Evolutionary conservation across 2,329 filamentous ascomycete genomes (phyloP), one percentile per base, ranked within the genome.

Genomic region (Phyllosticta citriasiana): DNA sequence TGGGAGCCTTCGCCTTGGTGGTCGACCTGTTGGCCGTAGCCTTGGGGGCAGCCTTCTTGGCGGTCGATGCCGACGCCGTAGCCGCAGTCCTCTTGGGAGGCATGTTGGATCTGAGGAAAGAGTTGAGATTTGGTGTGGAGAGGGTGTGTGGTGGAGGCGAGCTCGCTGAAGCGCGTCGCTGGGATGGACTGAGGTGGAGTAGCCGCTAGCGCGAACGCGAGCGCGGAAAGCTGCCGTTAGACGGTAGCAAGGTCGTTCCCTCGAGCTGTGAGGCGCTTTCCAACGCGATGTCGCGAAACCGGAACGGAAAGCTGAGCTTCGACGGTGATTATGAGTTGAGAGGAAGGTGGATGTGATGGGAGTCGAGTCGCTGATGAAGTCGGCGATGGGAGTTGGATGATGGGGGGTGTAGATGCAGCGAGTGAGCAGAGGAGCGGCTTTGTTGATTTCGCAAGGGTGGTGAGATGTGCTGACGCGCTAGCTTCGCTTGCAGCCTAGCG

Each of bases 1-100:
- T 30, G 24, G 59, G 14, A 9, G 59, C 26, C 22, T 57, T 61
- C 25, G 27, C 14, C 57, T 67, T 66, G 24, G 67, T 65, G 55
- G 67, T 62, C 62, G 69, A 70, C 27, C 66, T 67, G 62, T 68
- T 69, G 59, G 69, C 66, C 64, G 69, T 66, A 57, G 40, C 40
- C 16, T 47, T 47, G 40, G 68, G 66, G 64, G 65, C 67, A 4
- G 63, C 55, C 55, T 56, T 60, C 33, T 59, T 59, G 55, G 55
- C 51, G n/a, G 57, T 53, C 40, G 40, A 47, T 52, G 57, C 53
- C 24, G 61, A 30, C 2, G 27, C 27, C 27, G 27, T 6, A 30
- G 27, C 61, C 35, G 57, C 61, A 16, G 61, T 57, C 19, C 60
- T 53, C 25, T n/a, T 57, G 12, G 60, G 60, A 57, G 60, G 55